Evolutionary conservation across 352 stramenopile species (phyloP).

Genomic region (Pythium pyrilobum): DNA sequence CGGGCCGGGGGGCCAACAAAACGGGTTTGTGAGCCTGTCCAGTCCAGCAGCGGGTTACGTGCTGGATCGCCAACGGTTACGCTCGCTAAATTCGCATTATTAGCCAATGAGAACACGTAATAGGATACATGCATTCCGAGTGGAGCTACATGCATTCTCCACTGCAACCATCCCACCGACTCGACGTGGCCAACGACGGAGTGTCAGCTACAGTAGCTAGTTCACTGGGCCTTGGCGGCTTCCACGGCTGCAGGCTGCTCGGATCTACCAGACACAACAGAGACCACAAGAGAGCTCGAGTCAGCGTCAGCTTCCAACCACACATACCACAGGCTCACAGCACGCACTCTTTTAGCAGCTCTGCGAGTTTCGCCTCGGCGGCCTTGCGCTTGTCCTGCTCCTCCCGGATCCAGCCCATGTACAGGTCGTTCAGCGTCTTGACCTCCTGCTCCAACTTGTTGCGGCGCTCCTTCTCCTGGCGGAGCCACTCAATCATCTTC

Average conservation of each 20-base stretch:
- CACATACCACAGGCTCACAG: neutral
- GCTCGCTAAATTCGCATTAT: neutral
- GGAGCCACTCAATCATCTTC: slow-evolving; percentile 66
- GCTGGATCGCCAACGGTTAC: neutral
- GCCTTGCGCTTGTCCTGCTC: slow-evolving; percentile 75
- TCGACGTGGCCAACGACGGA: no score
- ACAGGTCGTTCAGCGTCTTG: slow-evolving; percentile 76
- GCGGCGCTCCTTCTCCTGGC: slow-evolving; percentile 63
- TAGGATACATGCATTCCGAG: slow-evolving; percentile 3
- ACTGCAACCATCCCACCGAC: neutral
- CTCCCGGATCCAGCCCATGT: slow-evolving; percentile 81
- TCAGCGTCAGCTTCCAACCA: slow-evolving; percentile 3
- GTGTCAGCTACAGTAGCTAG: no score
- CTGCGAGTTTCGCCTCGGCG: slow-evolving; percentile 46
- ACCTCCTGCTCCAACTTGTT: slow-evolving; percentile 72
- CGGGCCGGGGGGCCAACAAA: neutral
- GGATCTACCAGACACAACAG: slow-evolving; percentile 2
- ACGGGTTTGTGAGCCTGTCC: slow-evolving; percentile 1
- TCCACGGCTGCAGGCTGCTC: slow-evolving; percentile 5
- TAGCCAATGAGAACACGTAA: neutral
- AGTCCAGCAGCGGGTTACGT: neutral
- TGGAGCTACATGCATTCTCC: slow-evolving; percentile 2
- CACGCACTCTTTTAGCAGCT: slow-evolving; percentile 28
- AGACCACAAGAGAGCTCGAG: slow-evolving; percentile 15
- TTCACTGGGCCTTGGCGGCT: slow-evolving; percentile 17